Conservation (phyloP, 768 basidiomycete genomes). For the Guyanaporus albipodus region DNA sequence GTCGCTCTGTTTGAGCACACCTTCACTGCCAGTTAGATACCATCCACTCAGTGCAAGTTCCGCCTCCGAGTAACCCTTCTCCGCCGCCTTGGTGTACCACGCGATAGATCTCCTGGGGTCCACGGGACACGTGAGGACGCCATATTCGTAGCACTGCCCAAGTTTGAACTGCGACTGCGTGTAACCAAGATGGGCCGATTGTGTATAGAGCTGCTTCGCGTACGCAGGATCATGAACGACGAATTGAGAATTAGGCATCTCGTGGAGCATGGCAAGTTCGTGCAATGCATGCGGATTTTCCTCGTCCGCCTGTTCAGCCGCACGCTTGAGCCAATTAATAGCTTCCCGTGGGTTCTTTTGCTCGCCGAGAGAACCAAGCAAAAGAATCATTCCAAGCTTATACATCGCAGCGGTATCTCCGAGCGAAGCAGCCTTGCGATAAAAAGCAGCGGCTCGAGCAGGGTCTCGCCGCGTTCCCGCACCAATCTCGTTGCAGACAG, state of each 20-base stretch:
- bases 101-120: constrained; percentile 94
- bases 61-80: constrained; percentile 92
- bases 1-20: constrained; percentile 95
- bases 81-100: constrained; percentile 98
- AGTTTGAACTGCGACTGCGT: constrained; percentile 93
- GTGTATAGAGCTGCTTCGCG: constrained; percentile 82
- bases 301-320: constrained; percentile 95
- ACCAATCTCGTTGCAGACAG: constrained; percentile 98
- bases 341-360: constrained; percentile 87
- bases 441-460: constrained; percentile 88
- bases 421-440: constrained; percentile 92
- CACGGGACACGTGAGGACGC: constrained; percentile 79
- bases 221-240: constrained; percentile 79
- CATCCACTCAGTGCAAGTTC: constrained; percentile 96
- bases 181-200: constrained; percentile 91
- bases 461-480: constrained; percentile 91
- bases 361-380: constrained; percentile 81
- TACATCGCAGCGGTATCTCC: constrained; percentile 99
- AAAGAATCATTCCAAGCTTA: constrained; percentile 97
- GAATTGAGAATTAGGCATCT: constrained; percentile 59
- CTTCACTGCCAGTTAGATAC: constrained; percentile 96
- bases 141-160: constrained; percentile 94
- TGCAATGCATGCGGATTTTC: constrained; percentile 97
- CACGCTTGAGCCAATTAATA: constrained; percentile 89
- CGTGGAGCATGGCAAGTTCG: constrained; percentile 87